Conservation (phyloP, 257 asterid species). For the Przewalskia tangutica region DNA sequence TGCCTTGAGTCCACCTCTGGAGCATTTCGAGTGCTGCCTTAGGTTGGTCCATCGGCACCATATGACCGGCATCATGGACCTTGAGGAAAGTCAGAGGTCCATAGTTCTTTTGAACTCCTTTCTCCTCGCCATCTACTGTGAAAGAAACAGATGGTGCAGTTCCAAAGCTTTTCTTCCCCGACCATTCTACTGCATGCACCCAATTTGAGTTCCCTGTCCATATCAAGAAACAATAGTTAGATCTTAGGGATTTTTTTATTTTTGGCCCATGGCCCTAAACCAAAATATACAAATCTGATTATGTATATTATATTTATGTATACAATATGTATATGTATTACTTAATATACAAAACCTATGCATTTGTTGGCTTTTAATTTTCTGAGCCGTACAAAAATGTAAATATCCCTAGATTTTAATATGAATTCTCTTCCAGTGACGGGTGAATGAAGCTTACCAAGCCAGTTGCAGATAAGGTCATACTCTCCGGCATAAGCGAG, state of each 20-base stretch:
- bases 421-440: neutral
- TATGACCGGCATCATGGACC: constrained; percentile 60
- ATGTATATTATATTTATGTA: neutral
- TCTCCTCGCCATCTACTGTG: constrained; percentile 33
- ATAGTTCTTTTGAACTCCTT: constrained; percentile 38
- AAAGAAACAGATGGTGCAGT: constrained; percentile 32
- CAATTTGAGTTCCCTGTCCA: constrained; percentile 61
- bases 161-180: constrained; percentile 31
- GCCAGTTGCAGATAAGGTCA: constrained; percentile 75
- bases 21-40: constrained; percentile 56
- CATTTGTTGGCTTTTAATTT: too few relatives aligned
- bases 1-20: constrained; percentile 43
- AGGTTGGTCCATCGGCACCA: constrained; percentile 90
- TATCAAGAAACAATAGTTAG: neutral
- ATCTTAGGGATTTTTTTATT: too few relatives aligned
- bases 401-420: neutral
- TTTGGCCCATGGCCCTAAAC: too few relatives aligned
- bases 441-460: constrained; percentile 28
- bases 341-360: too few relatives aligned
- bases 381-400: too few relatives aligned
- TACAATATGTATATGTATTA: too few relatives aligned
- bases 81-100: constrained; percentile 58
- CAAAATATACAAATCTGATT: too few relatives aligned
- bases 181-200: constrained; percentile 62
- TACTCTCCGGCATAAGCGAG: constrained; percentile 64